Conservation (phyloP, 2,329 filamentous ascomycete species). For the Fusarium cyanostomum region DNA sequence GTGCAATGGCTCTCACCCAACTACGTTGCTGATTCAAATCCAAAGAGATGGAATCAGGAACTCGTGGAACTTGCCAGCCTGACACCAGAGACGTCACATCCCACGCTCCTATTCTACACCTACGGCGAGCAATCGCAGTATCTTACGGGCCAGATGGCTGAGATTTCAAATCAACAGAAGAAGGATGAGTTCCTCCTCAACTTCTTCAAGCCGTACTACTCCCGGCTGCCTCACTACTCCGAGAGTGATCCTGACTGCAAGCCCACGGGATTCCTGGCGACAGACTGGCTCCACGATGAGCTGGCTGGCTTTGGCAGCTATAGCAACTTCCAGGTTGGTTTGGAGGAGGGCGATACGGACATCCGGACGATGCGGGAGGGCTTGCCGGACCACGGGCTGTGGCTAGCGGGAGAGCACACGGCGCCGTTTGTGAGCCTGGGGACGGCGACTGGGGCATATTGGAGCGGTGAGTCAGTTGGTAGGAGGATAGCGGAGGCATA, state of each 20-base stretch:
- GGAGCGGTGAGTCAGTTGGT: slow-evolving; percentile 85
- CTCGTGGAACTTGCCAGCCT: slow-evolving; percentile 80
- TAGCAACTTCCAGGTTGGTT: slow-evolving; percentile 82
- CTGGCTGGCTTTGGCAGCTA: slow-evolving; percentile 86
- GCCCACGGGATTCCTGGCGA: slow-evolving; percentile 72
- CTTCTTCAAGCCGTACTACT: slow-evolving; percentile 83
- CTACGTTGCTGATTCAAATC: slow-evolving; percentile 71
- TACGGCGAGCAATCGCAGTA: slow-evolving; percentile 70
- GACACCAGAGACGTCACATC: slow-evolving; percentile 67
- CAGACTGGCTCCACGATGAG: slow-evolving; percentile 80
- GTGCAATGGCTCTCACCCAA: slow-evolving; percentile 77
- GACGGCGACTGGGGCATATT: slow-evolving; percentile 90
- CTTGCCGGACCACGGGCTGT: slow-evolving; percentile 73
- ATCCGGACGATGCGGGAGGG: slow-evolving; percentile 72
- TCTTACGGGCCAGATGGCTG: slow-evolving; percentile 58
- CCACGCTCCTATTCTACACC: slow-evolving; percentile 86
- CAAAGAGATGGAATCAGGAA: slow-evolving; percentile 76
- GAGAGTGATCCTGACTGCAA: slow-evolving; percentile 63
- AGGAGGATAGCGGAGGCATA: slow-evolving; percentile 69
- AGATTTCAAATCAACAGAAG: slow-evolving; percentile 54
- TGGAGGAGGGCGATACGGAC: slow-evolving; percentile 75
- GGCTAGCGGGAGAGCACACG: slow-evolving; percentile 92
- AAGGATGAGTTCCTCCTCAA: slow-evolving; percentile 65
- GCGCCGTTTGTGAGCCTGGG: slow-evolving; percentile 89
- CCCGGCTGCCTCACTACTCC: slow-evolving; percentile 74